These are phyloP conservation scores for Starmerella floricola DNA, from an alignment of 805 yeast species.

Conservation along the genomic window DNA sequence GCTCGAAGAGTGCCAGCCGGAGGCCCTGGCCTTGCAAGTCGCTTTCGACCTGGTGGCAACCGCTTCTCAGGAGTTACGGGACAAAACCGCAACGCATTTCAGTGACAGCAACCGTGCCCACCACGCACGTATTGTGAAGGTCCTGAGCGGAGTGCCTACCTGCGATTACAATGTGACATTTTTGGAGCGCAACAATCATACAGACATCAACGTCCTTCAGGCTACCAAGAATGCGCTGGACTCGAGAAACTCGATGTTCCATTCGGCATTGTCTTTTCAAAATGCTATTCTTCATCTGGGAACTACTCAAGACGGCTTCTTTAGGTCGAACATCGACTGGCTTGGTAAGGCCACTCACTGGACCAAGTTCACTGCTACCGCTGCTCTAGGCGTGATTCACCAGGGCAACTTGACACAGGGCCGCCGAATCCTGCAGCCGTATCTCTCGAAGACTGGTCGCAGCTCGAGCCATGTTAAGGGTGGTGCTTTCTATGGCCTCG, in stretches of 20 bases:
- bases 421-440: slow-evolving; percentile 72
- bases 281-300: slow-evolving; percentile 94
- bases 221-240: slow-evolving; percentile 72
- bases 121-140: slow-evolving; percentile 41
- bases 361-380: slow-evolving; percentile 96
- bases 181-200: slow-evolving; percentile 70
- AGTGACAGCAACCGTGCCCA: slow-evolving; percentile 26
- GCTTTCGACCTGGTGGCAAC: slow-evolving; percentile 89
- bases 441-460: slow-evolving; percentile 67
- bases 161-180: slow-evolving; percentile 88
- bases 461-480: slow-evolving; percentile 79
- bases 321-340: slow-evolving; percentile 88
- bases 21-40: slow-evolving; percentile 70
- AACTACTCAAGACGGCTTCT: slow-evolving; percentile 87
- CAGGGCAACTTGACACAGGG: slow-evolving; percentile 91
- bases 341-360: slow-evolving; percentile 94
- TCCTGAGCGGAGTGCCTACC: slow-evolving; percentile 84
- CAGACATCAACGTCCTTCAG: slow-evolving; percentile 70
- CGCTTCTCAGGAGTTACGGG: slow-evolving; percentile 80
- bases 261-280: slow-evolving; percentile 87
- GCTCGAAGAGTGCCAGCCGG: slow-evolving; percentile 46
- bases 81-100: slow-evolving; percentile 33
- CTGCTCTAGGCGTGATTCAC: slow-evolving; percentile 94
- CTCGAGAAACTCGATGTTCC: slow-evolving; percentile 87
- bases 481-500: slow-evolving; percentile 87